Percentiles rank a stretch among this genome's conserved stretches.
These are phyloP conservation scores for Phytophthora niederhauseri DNA, from an alignment of 352 stramenopile genomes.

Conservation along the genomic window DNA sequence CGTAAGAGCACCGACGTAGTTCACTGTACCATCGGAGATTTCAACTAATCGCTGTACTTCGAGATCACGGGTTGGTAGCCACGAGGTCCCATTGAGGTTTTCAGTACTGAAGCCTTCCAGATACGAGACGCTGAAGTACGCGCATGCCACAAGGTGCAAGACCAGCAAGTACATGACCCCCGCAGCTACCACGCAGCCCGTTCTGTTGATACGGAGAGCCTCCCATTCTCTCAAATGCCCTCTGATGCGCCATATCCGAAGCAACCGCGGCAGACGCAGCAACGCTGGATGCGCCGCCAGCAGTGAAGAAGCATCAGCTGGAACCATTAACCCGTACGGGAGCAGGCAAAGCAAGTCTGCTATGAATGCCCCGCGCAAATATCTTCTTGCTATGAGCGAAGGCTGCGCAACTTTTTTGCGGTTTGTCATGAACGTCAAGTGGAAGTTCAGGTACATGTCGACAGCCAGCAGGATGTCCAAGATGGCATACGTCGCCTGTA, in stretches of 20 bases:
- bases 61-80: constrained; percentile 35
- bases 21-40: neutral
- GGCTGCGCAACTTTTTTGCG: constrained; percentile 38
- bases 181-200: constrained; percentile 11
- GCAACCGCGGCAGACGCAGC: constrained; percentile 39
- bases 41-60: constrained; percentile 5
- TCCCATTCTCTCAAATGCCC: constrained; percentile 48
- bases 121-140: constrained; percentile 44
- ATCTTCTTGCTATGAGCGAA: constrained; percentile 33
- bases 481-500: constrained; percentile 29
- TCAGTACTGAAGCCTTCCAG: constrained; percentile 37
- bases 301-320: neutral
- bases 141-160: constrained; percentile 40
- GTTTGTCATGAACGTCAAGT: constrained; percentile 35
- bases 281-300: constrained; percentile 24
- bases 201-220: constrained; percentile 19
- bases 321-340: constrained; percentile 44
- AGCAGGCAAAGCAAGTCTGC: constrained; percentile 50
- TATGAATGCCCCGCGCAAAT: constrained; percentile 33
- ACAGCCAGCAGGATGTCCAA: constrained; percentile 43
- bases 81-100: constrained; percentile 10
- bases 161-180: constrained; percentile 26
- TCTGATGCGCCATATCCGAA: constrained; percentile 43
- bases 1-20: neutral
- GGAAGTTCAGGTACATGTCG: constrained; percentile 60